These are phyloP conservation scores for Nakaseomyces bracarensis DNA, from an alignment of 1,139 yeast genomes.

Conservation along the genomic window DNA sequence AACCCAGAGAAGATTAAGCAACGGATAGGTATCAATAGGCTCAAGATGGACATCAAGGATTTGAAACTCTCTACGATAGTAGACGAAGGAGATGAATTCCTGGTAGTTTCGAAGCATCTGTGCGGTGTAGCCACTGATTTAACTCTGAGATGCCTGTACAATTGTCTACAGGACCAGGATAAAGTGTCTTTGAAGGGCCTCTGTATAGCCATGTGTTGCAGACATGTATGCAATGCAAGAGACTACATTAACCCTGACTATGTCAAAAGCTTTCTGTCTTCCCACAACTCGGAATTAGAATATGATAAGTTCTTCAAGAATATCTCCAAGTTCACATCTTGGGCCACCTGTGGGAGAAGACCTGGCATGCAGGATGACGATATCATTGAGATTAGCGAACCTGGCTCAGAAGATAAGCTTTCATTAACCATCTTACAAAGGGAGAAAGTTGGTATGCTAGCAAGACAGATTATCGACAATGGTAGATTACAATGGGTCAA, in stretches of 20 bases:
- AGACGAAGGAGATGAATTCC: constrained; percentile 31
- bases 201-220: constrained; percentile 87
- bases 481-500: constrained; percentile 45
- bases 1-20: background rate
- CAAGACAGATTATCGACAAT: constrained; percentile 63
- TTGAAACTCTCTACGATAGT: constrained; percentile 45
- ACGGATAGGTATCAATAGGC: constrained; percentile 9
- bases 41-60: constrained; percentile 73
- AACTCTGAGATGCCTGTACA: constrained; percentile 58
- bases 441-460: constrained; percentile 51
- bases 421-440: constrained; percentile 41
- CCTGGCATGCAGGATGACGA: constrained; percentile 35
- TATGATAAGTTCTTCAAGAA: constrained; percentile 37
- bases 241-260: constrained; percentile 45
- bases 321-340: constrained; percentile 61
- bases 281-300: constrained; percentile 19
- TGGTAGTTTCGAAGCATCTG: constrained; percentile 75
- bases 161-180: constrained; percentile 29
- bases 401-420: constrained; percentile 29
- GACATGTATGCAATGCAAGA: constrained; percentile 65
- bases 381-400: constrained; percentile 22
- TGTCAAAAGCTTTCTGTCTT: constrained; percentile 33
- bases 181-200: constrained; percentile 40
- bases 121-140: constrained; percentile 94
- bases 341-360: constrained; percentile 74